phyloP scores from a whole-genome alignment of 176 grass and related monocot species.

The Eragrostis curvula region DNA sequence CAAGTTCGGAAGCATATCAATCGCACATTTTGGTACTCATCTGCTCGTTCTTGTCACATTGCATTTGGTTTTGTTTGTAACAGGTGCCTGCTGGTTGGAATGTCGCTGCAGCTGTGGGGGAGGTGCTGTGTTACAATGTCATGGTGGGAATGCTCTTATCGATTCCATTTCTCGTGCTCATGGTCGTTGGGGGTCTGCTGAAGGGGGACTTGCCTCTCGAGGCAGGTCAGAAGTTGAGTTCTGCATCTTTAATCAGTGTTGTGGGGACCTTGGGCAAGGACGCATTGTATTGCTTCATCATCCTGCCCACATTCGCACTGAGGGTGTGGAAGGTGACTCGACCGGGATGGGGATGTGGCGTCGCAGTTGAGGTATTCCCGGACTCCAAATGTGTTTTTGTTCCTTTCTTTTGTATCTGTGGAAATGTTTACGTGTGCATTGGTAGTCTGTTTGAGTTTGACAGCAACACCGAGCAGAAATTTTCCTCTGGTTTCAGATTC shows the following conservation, averaged over 20 bases:
- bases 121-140: neutral
- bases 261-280: neutral
- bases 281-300: neutral
- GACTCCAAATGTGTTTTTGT: neutral
- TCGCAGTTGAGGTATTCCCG: conserved; percentile 10
- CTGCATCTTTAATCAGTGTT: neutral
- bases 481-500: no score
- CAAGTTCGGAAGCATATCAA: no score
- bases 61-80: neutral
- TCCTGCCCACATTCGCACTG: neutral
- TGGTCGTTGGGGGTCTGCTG: neutral
- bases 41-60: no score
- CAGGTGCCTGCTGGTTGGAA: neutral
- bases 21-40: no score
- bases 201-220: neutral
- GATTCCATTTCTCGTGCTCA: neutral
- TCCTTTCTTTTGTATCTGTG: neutral
- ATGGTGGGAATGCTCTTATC: neutral
- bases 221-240: neutral
- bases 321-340: neutral
- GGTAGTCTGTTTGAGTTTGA: no score
- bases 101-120: neutral
- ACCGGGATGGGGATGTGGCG: neutral
- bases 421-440: no score
- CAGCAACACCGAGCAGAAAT: no score